These are phyloP conservation scores for Rhytidhysteron rufulum DNA, from an alignment of 2,329 filamentous ascomycete genomes.

Conservation along the genomic window DNA sequence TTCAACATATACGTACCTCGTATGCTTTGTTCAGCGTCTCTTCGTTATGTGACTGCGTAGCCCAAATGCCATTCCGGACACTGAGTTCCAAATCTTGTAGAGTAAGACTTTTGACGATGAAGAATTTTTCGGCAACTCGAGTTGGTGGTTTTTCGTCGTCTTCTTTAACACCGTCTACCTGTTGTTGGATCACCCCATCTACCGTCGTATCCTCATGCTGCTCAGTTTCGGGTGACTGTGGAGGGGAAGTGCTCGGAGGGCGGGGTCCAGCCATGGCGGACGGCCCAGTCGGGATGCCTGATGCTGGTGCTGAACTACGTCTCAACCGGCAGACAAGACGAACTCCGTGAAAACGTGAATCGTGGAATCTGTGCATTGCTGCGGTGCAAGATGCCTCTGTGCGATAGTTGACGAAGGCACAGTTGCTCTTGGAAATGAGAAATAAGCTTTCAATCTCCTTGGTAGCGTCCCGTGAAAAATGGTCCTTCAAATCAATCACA, in stretches of 20 bases:
- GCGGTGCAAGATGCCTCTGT: constrained; percentile 70
- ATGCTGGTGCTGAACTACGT: constrained; percentile 47
- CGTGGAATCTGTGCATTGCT: constrained; percentile 81
- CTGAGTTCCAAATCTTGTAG: constrained; percentile 86
- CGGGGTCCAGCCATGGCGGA: constrained; percentile 40
- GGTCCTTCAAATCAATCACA: constrained; percentile 80
- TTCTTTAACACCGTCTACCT: constrained; percentile 8
- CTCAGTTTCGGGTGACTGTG: constrained; percentile 19
- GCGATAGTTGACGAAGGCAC: constrained; percentile 92
- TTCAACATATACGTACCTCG: constrained; percentile 57
- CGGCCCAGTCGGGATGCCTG: constrained; percentile 54
- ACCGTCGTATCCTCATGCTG: constrained; percentile 11
- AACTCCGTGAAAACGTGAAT: constrained; percentile 83
- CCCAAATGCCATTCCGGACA: constrained; percentile 85
- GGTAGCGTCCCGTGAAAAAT: constrained; percentile 76
- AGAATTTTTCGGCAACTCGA: constrained; percentile 69
- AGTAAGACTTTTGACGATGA: constrained; percentile 89
- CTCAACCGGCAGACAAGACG: constrained; percentile 81
- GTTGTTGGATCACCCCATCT: constrained; percentile 4
- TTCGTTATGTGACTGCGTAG: constrained; percentile 92
- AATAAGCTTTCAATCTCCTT: constrained; percentile 83
- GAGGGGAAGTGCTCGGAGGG: constrained; percentile 19
- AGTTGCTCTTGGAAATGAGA: constrained; percentile 94
- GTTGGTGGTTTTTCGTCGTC: constrained; percentile 13
- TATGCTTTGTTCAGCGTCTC: constrained; percentile 77